phyloP scores from a whole-genome alignment of 1,139 yeast species.

The Diutina catenulata region DNA sequence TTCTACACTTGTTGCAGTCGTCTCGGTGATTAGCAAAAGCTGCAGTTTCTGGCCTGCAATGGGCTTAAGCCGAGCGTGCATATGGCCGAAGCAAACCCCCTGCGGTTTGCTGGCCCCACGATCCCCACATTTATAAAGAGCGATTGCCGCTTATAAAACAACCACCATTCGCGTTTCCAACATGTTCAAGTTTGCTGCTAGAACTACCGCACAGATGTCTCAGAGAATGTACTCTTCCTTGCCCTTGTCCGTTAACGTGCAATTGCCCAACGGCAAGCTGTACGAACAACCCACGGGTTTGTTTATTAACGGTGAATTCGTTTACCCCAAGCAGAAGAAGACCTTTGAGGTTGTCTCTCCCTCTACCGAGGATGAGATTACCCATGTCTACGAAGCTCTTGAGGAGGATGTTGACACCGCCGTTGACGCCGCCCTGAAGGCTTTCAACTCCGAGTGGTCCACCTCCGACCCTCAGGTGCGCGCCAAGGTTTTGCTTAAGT shows the following conservation, averaged over 20 bases:
- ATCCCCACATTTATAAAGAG: no score
- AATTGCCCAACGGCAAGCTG: conserved; percentile 10
- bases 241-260: conserved; percentile 10
- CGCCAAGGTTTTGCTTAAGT: conserved; percentile 10
- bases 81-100: no score
- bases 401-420: conserved; percentile 49
- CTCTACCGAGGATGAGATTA: conserved; percentile 43
- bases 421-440: conserved; percentile 43
- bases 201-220: neutral
- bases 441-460: conserved; percentile 21
- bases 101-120: no score
- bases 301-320: conserved; percentile 21
- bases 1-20: no score
- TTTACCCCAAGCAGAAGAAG: conserved; percentile 34
- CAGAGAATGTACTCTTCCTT: conserved; percentile 8
- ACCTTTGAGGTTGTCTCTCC: conserved; percentile 45
- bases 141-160: no score
- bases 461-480: conserved; percentile 11
- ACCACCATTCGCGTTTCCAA: no score
- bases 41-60: no score
- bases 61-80: no score
- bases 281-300: conserved; percentile 57
- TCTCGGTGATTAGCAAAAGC: no score
- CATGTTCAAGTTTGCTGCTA: conserved; percentile 4
- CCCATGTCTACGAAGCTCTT: conserved; percentile 42